Evolutionary conservation across 306 rosid species (phyloP), one percentile per base, ranked within the genome.

Genomic region (Prunus mongolica): DNA sequence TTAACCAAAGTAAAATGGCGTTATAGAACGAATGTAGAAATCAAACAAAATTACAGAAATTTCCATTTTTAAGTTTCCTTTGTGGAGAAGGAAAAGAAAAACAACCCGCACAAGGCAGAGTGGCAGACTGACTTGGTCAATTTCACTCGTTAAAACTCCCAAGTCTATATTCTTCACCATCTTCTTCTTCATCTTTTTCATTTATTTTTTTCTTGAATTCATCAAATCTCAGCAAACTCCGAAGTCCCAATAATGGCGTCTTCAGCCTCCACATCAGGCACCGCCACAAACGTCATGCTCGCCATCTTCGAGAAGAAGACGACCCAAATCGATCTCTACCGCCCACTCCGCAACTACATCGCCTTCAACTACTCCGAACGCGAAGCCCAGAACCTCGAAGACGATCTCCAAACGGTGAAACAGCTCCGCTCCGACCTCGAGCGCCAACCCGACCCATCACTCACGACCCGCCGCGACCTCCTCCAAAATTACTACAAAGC

Each of bases 271-370:
- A 85, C 95, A 34, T 41, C 91, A 51, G 78, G 74, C 69, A 58
- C 85, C 54, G 45, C 84, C 74, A 63, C 97, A 24, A 85, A 90
- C 79, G 80, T 95, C 87, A 92, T 95, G 97, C 93, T 95, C 1
- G 97, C 97, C 5, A 87, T 95, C 77, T 89, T 76, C 83, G 97
- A 95, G 87, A 95, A 95, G 92, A 95, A 95, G 76, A 88, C 99
- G 0, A 90, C 82, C 55, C 68, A 73, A 16, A 55, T 88, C 64
- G 99, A 95, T 73, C 88, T 95, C 51, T 95, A 89, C 54, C 91
- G 97, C 3, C 96, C 99, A 0, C 93, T 95, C 9, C 97, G 99
- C 88, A 95, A 90, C 71, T 95, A 78, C 86, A 84, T 95, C 72
- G 85, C 91, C 15, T 89, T 85, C 88, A 86, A 90, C 74, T 95